Evolutionary conservation across 306 rosid species (phyloP).

Genomic region (Rosa persica): DNA sequence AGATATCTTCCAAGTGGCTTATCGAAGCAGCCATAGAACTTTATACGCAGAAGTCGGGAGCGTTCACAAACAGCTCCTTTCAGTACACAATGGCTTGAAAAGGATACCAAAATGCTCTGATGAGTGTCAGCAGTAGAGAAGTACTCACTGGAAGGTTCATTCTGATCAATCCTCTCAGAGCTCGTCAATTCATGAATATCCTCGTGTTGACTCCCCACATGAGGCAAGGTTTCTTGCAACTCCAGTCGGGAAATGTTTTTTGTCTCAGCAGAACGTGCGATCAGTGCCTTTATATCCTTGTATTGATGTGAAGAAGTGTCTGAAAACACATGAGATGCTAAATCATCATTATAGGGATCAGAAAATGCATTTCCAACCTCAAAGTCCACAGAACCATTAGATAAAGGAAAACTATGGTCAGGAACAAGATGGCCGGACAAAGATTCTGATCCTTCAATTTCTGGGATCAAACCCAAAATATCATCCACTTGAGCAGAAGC

Average conservation of each 20-base stretch:
- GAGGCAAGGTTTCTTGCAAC: conserved; percentile 41
- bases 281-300: conserved; percentile 37
- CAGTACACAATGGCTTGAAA: conserved; percentile 82
- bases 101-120: conserved; percentile 92
- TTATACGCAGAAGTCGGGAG: conserved; percentile 85
- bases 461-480: conserved; percentile 34
- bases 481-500: conserved; percentile 35
- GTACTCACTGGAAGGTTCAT: conserved; percentile 72
- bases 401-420: conserved; percentile 39
- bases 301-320: conserved; percentile 32
- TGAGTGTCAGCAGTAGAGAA: conserved; percentile 81
- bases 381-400: conserved; percentile 36
- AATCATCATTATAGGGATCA: conserved; percentile 39
- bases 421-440: conserved; percentile 32
- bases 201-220: conserved; percentile 41
- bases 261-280: conserved; percentile 21
- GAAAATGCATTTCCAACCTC: conserved; percentile 33
- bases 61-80: conserved; percentile 88
- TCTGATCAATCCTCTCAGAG: conserved; percentile 51
- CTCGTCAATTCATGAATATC: conserved; percentile 41
- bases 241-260: conserved; percentile 46
- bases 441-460: conserved; percentile 44
- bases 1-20: conserved; percentile 98
- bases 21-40: conserved; percentile 86
- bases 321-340: conserved; percentile 34